phyloP scores from a whole-genome alignment of 495 filamentous ascomycete species.

The Stereocaulon alpinum region DNA sequence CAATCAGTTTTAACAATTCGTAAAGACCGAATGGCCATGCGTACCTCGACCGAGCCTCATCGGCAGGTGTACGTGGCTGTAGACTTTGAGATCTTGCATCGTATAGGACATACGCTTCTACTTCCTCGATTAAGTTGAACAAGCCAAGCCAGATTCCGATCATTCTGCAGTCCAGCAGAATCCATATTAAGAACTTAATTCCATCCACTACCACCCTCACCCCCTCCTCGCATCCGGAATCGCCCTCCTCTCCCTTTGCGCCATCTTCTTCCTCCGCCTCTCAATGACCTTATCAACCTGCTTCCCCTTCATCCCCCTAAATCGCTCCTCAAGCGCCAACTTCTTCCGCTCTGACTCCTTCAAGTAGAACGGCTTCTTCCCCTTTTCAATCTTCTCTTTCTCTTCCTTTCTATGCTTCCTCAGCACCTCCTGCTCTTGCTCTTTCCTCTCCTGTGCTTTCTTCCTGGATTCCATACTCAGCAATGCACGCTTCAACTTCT shows the following conservation, averaged over 20 bases:
- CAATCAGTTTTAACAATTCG: too few species aligned
- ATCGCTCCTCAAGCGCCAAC: slow-evolving; percentile 65
- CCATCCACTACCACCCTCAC: slow-evolving; percentile 18
- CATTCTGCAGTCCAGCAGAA: not conserved
- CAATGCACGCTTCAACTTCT: slow-evolving; percentile 55
- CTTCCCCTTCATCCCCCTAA: slow-evolving; percentile 65
- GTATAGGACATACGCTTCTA: too few species aligned
- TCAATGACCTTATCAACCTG: slow-evolving; percentile 73
- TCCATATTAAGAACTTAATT: slow-evolving; percentile 18
- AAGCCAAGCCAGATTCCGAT: too few species aligned
- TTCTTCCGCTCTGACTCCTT: slow-evolving; percentile 89
- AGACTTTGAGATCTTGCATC: too few species aligned
- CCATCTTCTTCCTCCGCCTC: slow-evolving; percentile 72
- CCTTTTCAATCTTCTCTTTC: slow-evolving; percentile 69
- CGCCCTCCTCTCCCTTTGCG: slow-evolving; percentile 67
- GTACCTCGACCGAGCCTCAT: too few species aligned
- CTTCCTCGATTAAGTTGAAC: too few species aligned
- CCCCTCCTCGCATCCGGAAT: slow-evolving; percentile 59
- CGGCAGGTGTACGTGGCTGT: too few species aligned
- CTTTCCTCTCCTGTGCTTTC: slow-evolving; percentile 56
- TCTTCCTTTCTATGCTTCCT: slow-evolving; percentile 68
- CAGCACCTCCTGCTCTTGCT: slow-evolving; percentile 53
- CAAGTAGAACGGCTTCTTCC: slow-evolving; percentile 87
- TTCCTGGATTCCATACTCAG: slow-evolving; percentile 58
- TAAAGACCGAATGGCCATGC: too few species aligned